Conservation (phyloP, 179 eudicot species). For the Silene coronaria region DNA sequence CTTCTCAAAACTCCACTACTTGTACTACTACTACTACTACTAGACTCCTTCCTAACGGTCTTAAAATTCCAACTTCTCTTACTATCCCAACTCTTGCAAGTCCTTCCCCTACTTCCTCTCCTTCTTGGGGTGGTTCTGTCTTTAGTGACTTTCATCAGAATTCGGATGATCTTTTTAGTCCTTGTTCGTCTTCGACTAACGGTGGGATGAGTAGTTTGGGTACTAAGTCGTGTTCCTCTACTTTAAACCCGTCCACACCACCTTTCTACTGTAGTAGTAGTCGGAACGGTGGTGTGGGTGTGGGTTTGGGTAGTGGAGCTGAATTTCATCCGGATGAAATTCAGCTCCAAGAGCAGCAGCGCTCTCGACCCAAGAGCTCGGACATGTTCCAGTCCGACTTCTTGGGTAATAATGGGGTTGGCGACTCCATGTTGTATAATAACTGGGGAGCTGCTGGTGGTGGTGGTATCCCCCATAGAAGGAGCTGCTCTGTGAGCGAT, state of each 20-base stretch:
- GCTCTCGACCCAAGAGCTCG: conserved; percentile 22
- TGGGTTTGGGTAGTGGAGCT: conserved; percentile 11
- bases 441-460: too few species aligned
- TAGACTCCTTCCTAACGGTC: conserved; percentile 44
- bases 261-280: conserved; percentile 33
- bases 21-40: conserved; percentile 22
- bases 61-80: conserved; percentile 50
- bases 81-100: conserved; percentile 35
- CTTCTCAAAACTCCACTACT: conserved; percentile 29
- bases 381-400: conserved; percentile 29
- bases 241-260: conserved; percentile 44
- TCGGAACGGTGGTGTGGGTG: not conserved
- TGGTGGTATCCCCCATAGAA: conserved; percentile 35
- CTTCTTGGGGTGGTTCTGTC: conserved; percentile 39
- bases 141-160: conserved; percentile 31
- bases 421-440: conserved; percentile 14
- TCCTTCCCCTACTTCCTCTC: conserved; percentile 49
- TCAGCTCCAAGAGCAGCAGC: conserved; percentile 66
- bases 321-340: conserved; percentile 51
- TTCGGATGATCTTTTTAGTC: conserved; percentile 29
- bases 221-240: conserved; percentile 18
- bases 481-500: conserved; percentile 71
- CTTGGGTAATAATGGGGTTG: conserved; percentile 27
- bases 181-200: too few species aligned
- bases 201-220: conserved; percentile 2